Conservation (phyloP, 169 alveolate species). For the Cyclospora cayetanensis region DNA sequence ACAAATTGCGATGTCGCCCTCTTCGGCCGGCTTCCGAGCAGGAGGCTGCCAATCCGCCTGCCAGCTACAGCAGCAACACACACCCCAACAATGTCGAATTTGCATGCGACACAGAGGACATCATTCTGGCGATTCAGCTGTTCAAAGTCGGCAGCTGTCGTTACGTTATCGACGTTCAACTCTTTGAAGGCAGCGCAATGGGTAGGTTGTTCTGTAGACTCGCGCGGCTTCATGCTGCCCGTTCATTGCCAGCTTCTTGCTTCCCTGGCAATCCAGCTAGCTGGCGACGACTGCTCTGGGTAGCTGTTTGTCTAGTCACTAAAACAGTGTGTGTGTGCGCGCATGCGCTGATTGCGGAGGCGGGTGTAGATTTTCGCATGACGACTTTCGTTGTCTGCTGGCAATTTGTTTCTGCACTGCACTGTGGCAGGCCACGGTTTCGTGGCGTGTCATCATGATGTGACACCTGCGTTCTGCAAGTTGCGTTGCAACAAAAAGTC, state of each 20-base stretch:
- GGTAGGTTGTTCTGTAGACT: too few species aligned
- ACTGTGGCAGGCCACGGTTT: too few species aligned
- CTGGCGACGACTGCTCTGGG: too few species aligned
- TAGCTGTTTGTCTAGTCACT: not conserved
- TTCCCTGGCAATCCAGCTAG: not conserved
- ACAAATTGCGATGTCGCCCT: conserved; percentile 73
- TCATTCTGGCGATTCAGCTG: conserved; percentile 62
- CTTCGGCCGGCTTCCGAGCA: not conserved
- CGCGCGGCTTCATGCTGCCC: not conserved
- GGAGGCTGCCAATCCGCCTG: not conserved
- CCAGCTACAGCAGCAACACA: conserved; percentile 34
- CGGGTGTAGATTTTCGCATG: too few species aligned
- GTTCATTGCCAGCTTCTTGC: not conserved
- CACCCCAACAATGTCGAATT: not conserved
- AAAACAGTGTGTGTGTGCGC: not conserved
- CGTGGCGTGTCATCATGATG: too few species aligned
- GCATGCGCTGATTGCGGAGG: too few species aligned
- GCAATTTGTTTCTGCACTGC: too few species aligned
- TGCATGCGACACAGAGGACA: conserved; percentile 43
- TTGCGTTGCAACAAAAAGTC: too few species aligned
- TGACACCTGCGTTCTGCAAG: too few species aligned
- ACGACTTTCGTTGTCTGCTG: too few species aligned
- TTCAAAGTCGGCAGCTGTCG: conserved; percentile 67
- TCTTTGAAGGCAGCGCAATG: conserved; percentile 71
- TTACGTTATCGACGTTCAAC: conserved; percentile 73